Base-by-base conservation (phyloP, 2,329 filamentous ascomycete species). In the Rhynchosporium agropyri region DNA sequence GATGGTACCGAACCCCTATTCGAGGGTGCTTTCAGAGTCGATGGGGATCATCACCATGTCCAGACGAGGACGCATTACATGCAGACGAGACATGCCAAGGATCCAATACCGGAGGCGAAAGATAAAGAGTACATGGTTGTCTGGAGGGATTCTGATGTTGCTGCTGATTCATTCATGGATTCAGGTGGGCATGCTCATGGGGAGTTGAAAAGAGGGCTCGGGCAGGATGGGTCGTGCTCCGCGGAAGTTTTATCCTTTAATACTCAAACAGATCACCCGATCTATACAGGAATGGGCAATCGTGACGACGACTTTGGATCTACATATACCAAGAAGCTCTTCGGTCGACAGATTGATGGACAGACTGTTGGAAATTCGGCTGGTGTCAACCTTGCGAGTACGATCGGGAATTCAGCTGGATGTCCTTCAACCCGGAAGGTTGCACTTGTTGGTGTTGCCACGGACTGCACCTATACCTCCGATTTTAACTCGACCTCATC, bases 381-480 rank as follows among this genome's bases (percentile, higher is more conserved):
- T 28, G 89, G 89, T 68, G 87, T 93, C 64, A 95, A 97, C 73
- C 79, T 98, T 69, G 81, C 84, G 40, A 83, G 79, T 40, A 91
- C 86, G 31, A 96, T 99, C 73, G 95, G 95, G 54, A 89, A 85
- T 63, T 90, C 89, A 0, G 74, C 78, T n/a, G 95, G 95, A 58
- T 99, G 95, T 74, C 94, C 94, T 5, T 88, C 83, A 0, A 94
- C 92, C n/a, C 87, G 92, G 69, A 96, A 90, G 76, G 92, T 99
- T 20, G 95, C 95, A 0, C 82, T 98, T 46, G 86, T 99, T 29
- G 95, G 95, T 33, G 87, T 98, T 43, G 95, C 92, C 8, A 95
- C 92, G 0, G 95, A 99, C 76, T 99, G 95, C 79, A 90, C 86
- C 8, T 98, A 98, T 74, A 92, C 88, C 45, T 80, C 79, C 1